phyloP scores from a whole-genome alignment of 2,329 filamentous ascomycete species.

The Mariannaea elegans region DNA sequence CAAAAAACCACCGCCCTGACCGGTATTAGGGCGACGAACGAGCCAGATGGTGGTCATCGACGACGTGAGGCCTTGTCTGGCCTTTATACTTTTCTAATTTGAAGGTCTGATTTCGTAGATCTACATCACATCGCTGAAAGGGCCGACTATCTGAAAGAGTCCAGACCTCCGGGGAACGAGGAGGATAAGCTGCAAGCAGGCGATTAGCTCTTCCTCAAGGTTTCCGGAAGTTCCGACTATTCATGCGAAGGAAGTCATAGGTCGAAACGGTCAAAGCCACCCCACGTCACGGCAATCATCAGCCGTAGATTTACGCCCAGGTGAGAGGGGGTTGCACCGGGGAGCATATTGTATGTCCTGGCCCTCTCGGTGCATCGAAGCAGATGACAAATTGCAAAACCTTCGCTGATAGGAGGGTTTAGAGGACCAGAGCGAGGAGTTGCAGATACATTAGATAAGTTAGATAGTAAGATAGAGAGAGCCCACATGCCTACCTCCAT shows the following conservation, averaged over 20 bases:
- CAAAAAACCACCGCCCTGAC: slow-evolving; percentile 19
- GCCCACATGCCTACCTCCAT: not conserved
- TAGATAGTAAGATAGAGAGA: slow-evolving; percentile 9
- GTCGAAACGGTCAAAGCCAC: not conserved
- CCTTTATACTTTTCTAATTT: slow-evolving; percentile 4
- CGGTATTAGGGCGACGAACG: slow-evolving; percentile 13
- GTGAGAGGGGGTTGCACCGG: slow-evolving; percentile 4
- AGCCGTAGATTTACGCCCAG: slow-evolving; percentile 20
- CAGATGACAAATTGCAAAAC: slow-evolving; percentile 7
- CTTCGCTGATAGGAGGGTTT: not conserved
- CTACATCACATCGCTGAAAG: not conserved
- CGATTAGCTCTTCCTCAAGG: not conserved
- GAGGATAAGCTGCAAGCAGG: not conserved
- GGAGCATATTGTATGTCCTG: too few species aligned
- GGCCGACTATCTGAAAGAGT: not conserved
- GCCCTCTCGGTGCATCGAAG: slow-evolving; percentile 6
- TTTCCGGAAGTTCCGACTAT: not conserved
- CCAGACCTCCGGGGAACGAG: not conserved
- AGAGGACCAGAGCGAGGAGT: slow-evolving; percentile 1
- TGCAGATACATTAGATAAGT: too few species aligned
- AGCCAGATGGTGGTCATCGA: slow-evolving; percentile 13
- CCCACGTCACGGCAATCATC: slow-evolving; percentile 6
- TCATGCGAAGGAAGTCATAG: not conserved
- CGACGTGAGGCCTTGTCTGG: not conserved
- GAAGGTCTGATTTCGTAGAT: slow-evolving; percentile 1